phyloP scores from a whole-genome alignment of 441 rosid genomes.

The Manihot esculenta region DNA sequence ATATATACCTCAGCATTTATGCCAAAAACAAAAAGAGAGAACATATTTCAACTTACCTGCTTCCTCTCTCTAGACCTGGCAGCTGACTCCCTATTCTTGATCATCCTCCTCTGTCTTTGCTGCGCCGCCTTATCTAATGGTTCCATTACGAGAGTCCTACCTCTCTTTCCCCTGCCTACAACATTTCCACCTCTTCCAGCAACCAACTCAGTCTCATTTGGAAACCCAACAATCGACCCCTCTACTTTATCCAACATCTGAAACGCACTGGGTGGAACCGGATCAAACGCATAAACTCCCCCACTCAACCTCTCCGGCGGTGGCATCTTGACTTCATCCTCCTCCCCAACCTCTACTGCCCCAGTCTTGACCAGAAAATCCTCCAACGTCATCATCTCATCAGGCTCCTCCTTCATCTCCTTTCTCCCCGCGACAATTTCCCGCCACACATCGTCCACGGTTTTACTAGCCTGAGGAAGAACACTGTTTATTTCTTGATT shows the following conservation, averaged over 20 bases:
- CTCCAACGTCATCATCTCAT: conserved; percentile 89
- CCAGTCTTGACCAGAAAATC: conserved; percentile 80
- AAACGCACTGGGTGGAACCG: conserved; percentile 31
- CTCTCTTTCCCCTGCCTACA: conserved; percentile 59
- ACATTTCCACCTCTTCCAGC: conserved; percentile 28
- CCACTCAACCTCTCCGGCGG: conserved; percentile 41
- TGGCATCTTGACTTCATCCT: conserved; percentile 52
- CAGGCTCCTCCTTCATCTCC: conserved; percentile 71
- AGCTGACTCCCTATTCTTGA: conserved; percentile 92
- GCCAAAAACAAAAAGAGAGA: too few species aligned
- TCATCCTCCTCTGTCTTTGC: conserved; percentile 93
- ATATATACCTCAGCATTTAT: not conserved
- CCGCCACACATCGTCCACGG: conserved; percentile 77
- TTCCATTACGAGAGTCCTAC: conserved; percentile 55
- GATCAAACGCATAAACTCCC: conserved; percentile 50
- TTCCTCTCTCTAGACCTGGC: conserved; percentile 95
- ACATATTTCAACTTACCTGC: conserved; percentile 32
- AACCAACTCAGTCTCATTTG: conserved; percentile 38
- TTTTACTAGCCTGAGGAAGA: conserved; percentile 31
- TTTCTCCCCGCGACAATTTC: conserved; percentile 63
- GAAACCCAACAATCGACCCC: conserved; percentile 49
- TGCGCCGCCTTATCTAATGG: conserved; percentile 81
- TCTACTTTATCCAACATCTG: conserved; percentile 49
- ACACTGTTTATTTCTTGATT: conserved; percentile 6
- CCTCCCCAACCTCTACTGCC: conserved; percentile 42